Evolutionary conservation across 306 rosid species (phyloP).

Genomic region (Prinsepia uniflora): DNA sequence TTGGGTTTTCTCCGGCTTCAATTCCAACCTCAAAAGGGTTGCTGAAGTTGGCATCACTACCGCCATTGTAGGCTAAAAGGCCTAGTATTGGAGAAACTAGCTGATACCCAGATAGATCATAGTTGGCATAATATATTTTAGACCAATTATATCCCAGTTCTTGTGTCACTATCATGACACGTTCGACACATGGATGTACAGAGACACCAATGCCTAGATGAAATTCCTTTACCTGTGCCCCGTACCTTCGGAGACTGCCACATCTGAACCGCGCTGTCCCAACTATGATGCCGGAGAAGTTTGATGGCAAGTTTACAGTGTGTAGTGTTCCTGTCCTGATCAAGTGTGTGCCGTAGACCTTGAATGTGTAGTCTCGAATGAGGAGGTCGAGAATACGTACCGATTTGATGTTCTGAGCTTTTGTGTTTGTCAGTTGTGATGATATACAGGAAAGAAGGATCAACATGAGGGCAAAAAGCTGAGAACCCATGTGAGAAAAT

Average conservation of each 20-base stretch:
- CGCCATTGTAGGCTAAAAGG: constrained; percentile 78
- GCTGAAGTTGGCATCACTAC: constrained; percentile 42
- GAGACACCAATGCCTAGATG: constrained; percentile 58
- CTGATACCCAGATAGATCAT: constrained; percentile 63
- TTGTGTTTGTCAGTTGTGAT: constrained; percentile 29
- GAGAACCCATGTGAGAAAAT: constrained; percentile 53
- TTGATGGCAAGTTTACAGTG: constrained; percentile 57
- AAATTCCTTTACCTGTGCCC: constrained; percentile 71
- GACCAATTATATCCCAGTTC: constrained; percentile 79
- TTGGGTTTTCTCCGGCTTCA: constrained; percentile 54
- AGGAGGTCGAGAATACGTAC: constrained; percentile 78
- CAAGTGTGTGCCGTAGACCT: constrained; percentile 34
- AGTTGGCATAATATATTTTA: constrained; percentile 58
- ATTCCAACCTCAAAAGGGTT: constrained; percentile 81
- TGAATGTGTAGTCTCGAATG: constrained; percentile 75
- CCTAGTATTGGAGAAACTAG: constrained; percentile 81
- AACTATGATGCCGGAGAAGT: constrained; percentile 66
- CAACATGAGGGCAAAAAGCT: constrained; percentile 34
- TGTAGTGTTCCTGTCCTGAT: constrained; percentile 57
- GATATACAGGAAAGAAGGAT: constrained; percentile 35
- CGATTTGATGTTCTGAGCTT: constrained; percentile 51
- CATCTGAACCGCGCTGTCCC: constrained; percentile 65
- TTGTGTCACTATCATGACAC: constrained; percentile 70
- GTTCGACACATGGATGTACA: constrained; percentile 76
- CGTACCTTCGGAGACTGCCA: constrained; percentile 82